A percentile compares a stretch with the other conserved stretches of the same genome.
Evolutionary conservation across 768 basidiomycete genomes (phyloP).

Genomic region (Mrakia gelida): DNA sequence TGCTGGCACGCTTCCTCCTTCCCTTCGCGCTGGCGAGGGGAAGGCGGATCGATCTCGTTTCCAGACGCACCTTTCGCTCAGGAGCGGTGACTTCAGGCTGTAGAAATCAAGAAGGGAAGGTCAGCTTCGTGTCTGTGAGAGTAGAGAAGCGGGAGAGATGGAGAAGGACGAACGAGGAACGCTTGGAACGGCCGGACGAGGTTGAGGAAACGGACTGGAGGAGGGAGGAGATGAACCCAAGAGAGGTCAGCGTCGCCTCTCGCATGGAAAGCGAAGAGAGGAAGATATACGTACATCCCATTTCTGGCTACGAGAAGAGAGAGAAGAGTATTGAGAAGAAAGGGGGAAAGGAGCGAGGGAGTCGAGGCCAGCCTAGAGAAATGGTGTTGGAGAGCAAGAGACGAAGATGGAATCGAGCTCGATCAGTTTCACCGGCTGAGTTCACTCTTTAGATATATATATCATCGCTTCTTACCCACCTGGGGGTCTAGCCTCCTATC

Average conservation of each 20-base stretch:
- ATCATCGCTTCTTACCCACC: no score
- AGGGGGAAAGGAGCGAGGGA: not conserved
- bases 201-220: constrained; percentile 87
- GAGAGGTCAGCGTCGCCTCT: not conserved
- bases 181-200: constrained; percentile 97
- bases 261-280: not conserved
- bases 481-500: no score
- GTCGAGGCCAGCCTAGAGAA: not conserved
- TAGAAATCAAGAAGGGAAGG: not conserved
- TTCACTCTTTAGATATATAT: no score
- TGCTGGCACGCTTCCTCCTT: not conserved
- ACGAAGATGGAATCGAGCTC: not conserved
- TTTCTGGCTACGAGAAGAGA: not conserved
- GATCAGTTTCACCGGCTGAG: constrained; percentile 38
- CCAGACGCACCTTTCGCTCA: constrained; percentile 73
- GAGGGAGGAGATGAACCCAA: not conserved
- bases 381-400: not conserved
- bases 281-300: not conserved
- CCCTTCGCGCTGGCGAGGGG: not conserved
- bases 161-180: constrained; percentile 53
- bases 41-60: not conserved
- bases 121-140: not conserved
- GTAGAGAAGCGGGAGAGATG: not conserved
- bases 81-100: constrained; percentile 91
- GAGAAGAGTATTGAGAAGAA: not conserved